Conservation (phyloP, 371 early-diverging fungal species). For the Sporodiniella umbellata region DNA sequence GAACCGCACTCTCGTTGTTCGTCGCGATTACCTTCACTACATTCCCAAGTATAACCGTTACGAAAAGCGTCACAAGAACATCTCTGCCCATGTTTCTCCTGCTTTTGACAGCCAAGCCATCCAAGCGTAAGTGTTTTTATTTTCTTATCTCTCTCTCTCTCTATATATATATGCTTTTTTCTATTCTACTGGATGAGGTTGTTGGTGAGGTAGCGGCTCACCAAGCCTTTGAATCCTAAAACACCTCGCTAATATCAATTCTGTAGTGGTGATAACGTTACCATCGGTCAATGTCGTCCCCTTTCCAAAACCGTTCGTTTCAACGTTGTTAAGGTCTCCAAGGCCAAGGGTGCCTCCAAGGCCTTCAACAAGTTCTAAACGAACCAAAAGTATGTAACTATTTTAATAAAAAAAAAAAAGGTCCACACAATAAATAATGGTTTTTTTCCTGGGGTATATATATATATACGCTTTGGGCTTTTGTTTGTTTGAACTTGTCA, state of each 20-base stretch:
- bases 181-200: conserved; percentile 41
- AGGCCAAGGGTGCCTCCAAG: conserved; percentile 88
- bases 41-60: conserved; percentile 99
- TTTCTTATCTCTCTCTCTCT: neutral
- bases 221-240: conserved; percentile 55
- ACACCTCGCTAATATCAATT: conserved; percentile 1
- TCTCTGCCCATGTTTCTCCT: conserved; percentile 98
- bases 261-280: conserved; percentile 88
- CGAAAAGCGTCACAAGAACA: conserved; percentile 99
- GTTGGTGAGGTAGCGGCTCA: conserved; percentile 61
- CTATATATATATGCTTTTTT: neutral
- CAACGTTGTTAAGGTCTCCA: conserved; percentile 97
- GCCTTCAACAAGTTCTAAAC: conserved; percentile 94
- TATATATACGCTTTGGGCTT: too few species aligned
- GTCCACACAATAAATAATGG: too few species aligned
- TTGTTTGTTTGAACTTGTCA: too few species aligned
- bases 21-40: conserved; percentile 99
- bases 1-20: conserved; percentile 98
- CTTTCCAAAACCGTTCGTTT: conserved; percentile 99
- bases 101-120: conserved; percentile 91
- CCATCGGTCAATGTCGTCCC: conserved; percentile 98
- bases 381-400: neutral
- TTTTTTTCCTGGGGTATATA: too few species aligned
- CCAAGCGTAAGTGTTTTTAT: conserved; percentile 48
- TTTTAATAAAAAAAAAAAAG: neutral